phyloP scores from a whole-genome alignment of 306 rosid species.

The Cucurbita argyrosperma region DNA sequence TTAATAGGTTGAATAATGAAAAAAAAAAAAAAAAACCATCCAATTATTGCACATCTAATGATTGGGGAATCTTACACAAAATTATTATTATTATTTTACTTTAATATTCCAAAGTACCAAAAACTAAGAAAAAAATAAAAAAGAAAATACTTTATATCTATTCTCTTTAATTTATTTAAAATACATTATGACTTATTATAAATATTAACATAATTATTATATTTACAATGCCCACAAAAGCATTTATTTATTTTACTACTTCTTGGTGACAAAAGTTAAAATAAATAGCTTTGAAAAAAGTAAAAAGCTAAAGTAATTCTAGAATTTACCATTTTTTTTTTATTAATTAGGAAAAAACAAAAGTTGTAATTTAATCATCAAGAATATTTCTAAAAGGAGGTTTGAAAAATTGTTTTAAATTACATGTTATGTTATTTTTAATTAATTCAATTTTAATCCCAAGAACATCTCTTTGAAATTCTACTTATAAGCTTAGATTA shows the following conservation, averaged over 20 bases:
- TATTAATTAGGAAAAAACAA: background rate
- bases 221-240: background rate
- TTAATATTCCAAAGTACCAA: background rate
- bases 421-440: too few relatives aligned
- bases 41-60: conserved; percentile 38
- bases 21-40: background rate
- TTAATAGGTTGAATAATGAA: background rate
- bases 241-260: background rate
- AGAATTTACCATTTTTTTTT: background rate
- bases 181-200: background rate
- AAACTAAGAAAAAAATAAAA: background rate
- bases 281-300: background rate
- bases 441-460: too few relatives aligned
- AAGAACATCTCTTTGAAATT: too few relatives aligned
- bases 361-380: background rate
- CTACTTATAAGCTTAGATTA: too few relatives aligned
- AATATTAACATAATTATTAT: background rate
- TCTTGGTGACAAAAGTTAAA: background rate
- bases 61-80: conserved; percentile 15
- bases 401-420: too few relatives aligned
- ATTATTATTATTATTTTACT: background rate
- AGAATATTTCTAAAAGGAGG: background rate
- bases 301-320: background rate
- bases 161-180: background rate
- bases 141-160: background rate